Conservation (phyloP, 208 protist genomes). For the Wallacemonas sp. region DNA sequence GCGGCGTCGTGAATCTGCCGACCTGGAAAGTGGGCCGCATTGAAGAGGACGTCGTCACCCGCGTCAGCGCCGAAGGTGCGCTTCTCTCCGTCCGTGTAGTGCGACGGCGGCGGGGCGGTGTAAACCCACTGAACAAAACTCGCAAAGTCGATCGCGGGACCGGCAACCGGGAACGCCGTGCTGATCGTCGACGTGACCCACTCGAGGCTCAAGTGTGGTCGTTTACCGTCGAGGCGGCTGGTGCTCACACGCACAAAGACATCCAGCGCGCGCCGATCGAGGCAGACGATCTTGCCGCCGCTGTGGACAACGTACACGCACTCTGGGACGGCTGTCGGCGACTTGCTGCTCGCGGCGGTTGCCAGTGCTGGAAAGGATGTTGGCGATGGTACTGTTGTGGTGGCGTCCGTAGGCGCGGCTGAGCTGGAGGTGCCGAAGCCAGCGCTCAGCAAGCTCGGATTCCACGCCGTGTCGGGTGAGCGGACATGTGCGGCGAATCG, state of each 20-base stretch:
- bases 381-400: no score
- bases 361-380: no score
- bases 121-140: slow-evolving; percentile 47
- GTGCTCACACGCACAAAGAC: slow-evolving; percentile 45
- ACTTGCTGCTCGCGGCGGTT: neutral
- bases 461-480: slow-evolving; percentile 26
- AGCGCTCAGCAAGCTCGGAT: slow-evolving; percentile 19
- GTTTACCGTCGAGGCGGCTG: slow-evolving; percentile 49
- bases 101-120: slow-evolving; percentile 21
- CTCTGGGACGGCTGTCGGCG: neutral
- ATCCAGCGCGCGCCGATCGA: slow-evolving; percentile 55
- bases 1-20: slow-evolving; percentile 22
- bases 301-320: slow-evolving; percentile 67
- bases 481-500: slow-evolving; percentile 51
- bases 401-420: no score
- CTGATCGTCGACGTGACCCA: slow-evolving; percentile 51
- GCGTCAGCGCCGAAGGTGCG: slow-evolving; percentile 18
- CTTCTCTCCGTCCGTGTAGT: slow-evolving; percentile 43
- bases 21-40: neutral
- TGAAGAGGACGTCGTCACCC: neutral
- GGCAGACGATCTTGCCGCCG: slow-evolving; percentile 60
- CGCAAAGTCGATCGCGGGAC: slow-evolving; percentile 54
- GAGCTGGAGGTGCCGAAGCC: neutral
- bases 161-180: slow-evolving; percentile 60
- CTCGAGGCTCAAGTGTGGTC: slow-evolving; percentile 60